Evolutionary conservation across 352 stramenopile genomes (phyloP), one percentile per base, ranked within the genome.

Genomic region (Phytophthora tentaculata): DNA sequence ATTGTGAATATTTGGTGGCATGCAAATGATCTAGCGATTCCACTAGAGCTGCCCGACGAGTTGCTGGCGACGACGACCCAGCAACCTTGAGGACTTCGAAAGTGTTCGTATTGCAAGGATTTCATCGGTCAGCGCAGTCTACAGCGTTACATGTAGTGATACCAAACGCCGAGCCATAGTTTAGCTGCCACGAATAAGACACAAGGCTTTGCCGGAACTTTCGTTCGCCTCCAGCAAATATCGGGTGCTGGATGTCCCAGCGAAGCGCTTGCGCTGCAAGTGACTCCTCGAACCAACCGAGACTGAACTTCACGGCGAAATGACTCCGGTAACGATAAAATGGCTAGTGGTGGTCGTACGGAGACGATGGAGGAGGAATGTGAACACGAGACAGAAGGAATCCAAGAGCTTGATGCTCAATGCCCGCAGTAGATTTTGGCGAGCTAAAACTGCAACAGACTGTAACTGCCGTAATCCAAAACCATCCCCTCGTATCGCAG

Each of bases 381-480:
- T 43, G 12, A n/a, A 6, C 14, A 14, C 14, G 35, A 43, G 35
- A 43, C 35, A 43, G 9, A 37, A 43, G 35, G 35, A 43, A 43
- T 43, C 35, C 29, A 14, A 37, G 29, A 7, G 7, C 12, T 39
- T 39, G 6, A 3, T 39, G 32, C 32, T 39, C 32, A 39, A 39
- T 10, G 14, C 35, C 14, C 35, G 35, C 35, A 43, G 14, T n/a
- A 43, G 35, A 43, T 43, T 43, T 43, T 43, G 35, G n/a, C 7
- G 14, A 43, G 35, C 14, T n/a, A 43, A 43, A 43, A 43, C 14
- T 43, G 35, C 35, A 43, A 19, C 29, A 37, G 39, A 39, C 20
- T 10, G 26, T 47, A 37, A 52, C 49, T 66, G 59, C 59, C 49
- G 49, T 57, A 65, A 65, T 58, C 58, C 29, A 20, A 29, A 39